Base-by-base conservation (phyloP, 805 yeast genomes). In the Candida schatavii region DNA sequence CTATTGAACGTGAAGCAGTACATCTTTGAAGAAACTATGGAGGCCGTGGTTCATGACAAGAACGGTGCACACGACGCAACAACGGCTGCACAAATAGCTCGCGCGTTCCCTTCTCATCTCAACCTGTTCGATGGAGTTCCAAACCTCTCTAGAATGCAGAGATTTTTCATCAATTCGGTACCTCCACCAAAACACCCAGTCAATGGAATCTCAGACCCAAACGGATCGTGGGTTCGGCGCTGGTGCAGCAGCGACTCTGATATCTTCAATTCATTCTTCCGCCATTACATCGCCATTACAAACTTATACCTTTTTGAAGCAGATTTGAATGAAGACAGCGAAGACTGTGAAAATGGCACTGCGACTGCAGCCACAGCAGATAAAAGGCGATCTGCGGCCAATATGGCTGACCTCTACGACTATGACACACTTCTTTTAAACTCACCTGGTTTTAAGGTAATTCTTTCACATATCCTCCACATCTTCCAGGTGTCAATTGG, bases 241-340 rank as follows among this genome's bases (percentile, higher is more conserved):
- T 82, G 87, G 87, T 68, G 74, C 41, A 64, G 71, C 39, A 62
- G 74, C 43, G 84, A 79, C 46, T 66, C 78, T 41, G 82, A 79
- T 49, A 62, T 81, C 2, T 81, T 81, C 58, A 70, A 74, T 45
- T 77, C 85, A 1, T 82, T 82, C 47, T 62, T 81, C 37, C 73
- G 83, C 45, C 86, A 82, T 55, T 81, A 79, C 51, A 54, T 78
- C 14, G 54, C 48, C 15, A 52, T 74, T 5, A 33, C 55, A 4
- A 48, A 51, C 25, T 39, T 41, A 4, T 34, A 39, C 26, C 41
- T 44, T 5, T 22, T 37, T 14, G 23, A 5, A 4, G 13, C 26
- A 6, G 18, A 15, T 4, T 40, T 40, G 4, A 34, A 18, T 15
- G 44, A 39, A 3, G 26, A 37, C 15, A 28, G 40, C 5, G 41